Base-by-base conservation (phyloP, 371 early-diverging fungal species). In the Synchytrium microbalum region DNA sequence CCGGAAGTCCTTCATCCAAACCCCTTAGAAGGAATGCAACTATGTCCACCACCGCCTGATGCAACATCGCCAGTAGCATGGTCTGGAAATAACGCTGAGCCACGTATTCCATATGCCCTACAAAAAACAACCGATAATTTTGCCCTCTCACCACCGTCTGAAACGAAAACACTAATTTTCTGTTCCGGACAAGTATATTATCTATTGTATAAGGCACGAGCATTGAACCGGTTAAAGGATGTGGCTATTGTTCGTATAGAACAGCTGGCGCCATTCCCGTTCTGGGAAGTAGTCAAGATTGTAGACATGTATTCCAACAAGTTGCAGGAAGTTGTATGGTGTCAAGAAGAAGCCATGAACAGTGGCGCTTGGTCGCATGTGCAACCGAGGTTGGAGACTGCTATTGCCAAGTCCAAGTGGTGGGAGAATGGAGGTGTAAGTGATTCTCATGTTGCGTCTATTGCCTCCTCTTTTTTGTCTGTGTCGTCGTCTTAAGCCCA, bases 131-230 rank as follows among this genome's bases (percentile, higher is more conserved):
- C 69, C n/a, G 66, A 64, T 10, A 38, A 25, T n/a, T 79, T 77
- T 62, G 33, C 61, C 16, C 70, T 79, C 28, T 61, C 72, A 31
- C 76, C 76, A n/a, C 75, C 75, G 13, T 65, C 70, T 66, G 75
- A 90, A 73, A 90, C 92, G 78, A 89, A 78, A 67, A 89, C 87
- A 59, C 87, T 95, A 70, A 85, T 97, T 64, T 80, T 97, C 75
- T 96, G 96, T 77, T 78, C 90, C 29, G 98, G 98, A 60, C 95
- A 96, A 75, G 94, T 96, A 32, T 97, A 96, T 84, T 97, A 96
- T 80, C 81, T 88, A 2, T 83, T 95, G 58, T 70, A 86, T 65
- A 82, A 86, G 72, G 92, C 95, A 2, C 89, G 95, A 68, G 90
- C 89, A 57, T 81, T 87, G 64, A 92, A 93, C 86, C 82, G 89